A percentile compares a stretch with the other conserved stretches of the same genome.
These are phyloP conservation scores for Saturnispora bothae DNA, from an alignment of 805 yeast genomes.

Conservation along the genomic window DNA sequence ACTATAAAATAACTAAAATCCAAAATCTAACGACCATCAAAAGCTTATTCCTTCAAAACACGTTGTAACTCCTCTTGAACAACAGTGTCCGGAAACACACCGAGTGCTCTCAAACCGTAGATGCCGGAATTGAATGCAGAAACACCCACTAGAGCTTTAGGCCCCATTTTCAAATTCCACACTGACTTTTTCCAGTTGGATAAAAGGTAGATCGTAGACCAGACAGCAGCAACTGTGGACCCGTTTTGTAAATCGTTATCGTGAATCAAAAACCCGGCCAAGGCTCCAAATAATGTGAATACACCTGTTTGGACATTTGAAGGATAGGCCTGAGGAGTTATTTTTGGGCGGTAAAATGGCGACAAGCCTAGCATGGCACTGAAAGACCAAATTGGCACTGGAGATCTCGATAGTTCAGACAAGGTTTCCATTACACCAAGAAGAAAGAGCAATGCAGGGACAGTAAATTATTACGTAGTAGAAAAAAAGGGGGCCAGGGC, in stretches of 20 bases:
- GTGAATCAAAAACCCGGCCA: slow-evolving; percentile 63
- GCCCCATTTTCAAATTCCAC: slow-evolving; percentile 47
- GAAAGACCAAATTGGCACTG: slow-evolving; percentile 37
- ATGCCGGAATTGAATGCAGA: slow-evolving; percentile 53
- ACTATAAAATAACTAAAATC: too few relatives aligned
- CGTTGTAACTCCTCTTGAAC: too few relatives aligned
- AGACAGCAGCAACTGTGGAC: slow-evolving; percentile 69
- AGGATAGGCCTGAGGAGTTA: slow-evolving; percentile 18
- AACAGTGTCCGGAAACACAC: not conserved
- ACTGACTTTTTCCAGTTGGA: slow-evolving; percentile 58
- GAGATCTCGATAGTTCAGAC: slow-evolving; percentile 24
- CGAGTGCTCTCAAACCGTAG: slow-evolving; percentile 47
- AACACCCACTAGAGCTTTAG: slow-evolving; percentile 44
- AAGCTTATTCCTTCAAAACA: too few relatives aligned
- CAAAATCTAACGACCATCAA: too few relatives aligned
- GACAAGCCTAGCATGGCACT: slow-evolving; percentile 26
- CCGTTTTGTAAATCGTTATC: slow-evolving; percentile 76
- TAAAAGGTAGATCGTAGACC: slow-evolving; percentile 66
- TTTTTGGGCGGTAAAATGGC: slow-evolving; percentile 17
- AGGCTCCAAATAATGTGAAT: slow-evolving; percentile 51
- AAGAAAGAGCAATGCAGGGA: too few relatives aligned
- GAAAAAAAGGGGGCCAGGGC: too few relatives aligned
- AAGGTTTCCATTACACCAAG: slow-evolving; percentile 1
- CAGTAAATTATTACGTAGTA: too few relatives aligned
- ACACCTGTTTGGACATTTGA: slow-evolving; percentile 25